Conservation (phyloP, 345 rosid species). For the Citrus hindsii region DNA sequence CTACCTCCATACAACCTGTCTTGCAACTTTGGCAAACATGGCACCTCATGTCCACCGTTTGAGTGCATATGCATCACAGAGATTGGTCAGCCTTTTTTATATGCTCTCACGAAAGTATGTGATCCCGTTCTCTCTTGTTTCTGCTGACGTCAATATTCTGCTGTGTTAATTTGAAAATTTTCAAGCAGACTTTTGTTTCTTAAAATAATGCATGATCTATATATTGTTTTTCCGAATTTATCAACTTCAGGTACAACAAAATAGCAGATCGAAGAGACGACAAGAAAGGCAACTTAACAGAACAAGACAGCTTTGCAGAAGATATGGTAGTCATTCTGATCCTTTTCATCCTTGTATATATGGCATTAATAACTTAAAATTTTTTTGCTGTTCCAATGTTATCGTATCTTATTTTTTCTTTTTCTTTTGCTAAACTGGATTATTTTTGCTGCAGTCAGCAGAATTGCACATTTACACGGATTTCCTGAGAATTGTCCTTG, state of each 20-base stretch:
- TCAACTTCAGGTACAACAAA: slow-evolving; percentile 67
- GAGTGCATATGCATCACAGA: slow-evolving; percentile 97
- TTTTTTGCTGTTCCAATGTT: neutral
- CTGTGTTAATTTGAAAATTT: neutral
- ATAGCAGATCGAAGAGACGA: slow-evolving; percentile 68
- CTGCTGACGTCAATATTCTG: neutral
- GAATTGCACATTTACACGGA: slow-evolving; percentile 95
- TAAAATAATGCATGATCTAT: neutral
- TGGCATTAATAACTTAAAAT: slow-evolving; percentile 1
- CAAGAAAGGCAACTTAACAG: slow-evolving; percentile 51
- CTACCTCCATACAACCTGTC: slow-evolving; percentile 93
- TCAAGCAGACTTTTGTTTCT: neutral
- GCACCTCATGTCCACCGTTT: slow-evolving; percentile 95
- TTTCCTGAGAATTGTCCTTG: slow-evolving; percentile 94
- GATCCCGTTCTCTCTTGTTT: neutral
- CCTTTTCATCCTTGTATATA: slow-evolving; percentile 11
- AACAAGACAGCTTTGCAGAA: slow-evolving; percentile 54
- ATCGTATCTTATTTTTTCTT: slow-evolving; percentile 5
- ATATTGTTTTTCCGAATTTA: slow-evolving; percentile 5
- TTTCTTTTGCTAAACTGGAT: slow-evolving; percentile 9
- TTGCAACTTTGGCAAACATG: slow-evolving; percentile 97
- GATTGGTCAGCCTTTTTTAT: slow-evolving; percentile 92
- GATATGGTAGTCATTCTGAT: slow-evolving; percentile 52
- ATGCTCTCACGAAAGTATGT: slow-evolving; percentile 97
- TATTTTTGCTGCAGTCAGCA: slow-evolving; percentile 54